Conservation (phyloP, 164 flowering plant genomes). For the Sedum album region DNA sequence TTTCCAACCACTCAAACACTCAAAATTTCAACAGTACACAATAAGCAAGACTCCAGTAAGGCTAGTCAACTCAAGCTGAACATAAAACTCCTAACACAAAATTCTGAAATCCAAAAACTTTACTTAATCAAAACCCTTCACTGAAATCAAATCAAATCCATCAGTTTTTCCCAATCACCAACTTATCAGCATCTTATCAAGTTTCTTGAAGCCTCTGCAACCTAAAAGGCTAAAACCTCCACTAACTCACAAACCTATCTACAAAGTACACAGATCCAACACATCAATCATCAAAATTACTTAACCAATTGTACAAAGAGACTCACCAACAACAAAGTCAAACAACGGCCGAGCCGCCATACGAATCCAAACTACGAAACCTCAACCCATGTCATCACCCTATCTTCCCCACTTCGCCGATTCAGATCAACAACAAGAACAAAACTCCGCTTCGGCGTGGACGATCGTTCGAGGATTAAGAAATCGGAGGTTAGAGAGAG, state of each 20-base stretch:
- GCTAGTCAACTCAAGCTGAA: no score
- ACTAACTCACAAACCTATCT: neutral
- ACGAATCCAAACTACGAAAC: neutral
- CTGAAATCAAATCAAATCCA: neutral
- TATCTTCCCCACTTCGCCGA: neutral
- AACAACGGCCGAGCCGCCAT: conserved; percentile 2
- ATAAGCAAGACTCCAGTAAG: neutral
- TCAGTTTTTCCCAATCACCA: neutral
- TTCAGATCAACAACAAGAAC: neutral
- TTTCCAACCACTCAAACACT: neutral
- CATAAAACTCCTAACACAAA: no score
- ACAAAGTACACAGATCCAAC: neutral
- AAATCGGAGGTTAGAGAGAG: no score
- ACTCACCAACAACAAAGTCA: conserved; percentile 1
- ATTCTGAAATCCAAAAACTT: neutral
- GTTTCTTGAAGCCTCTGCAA: neutral
- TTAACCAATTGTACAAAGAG: no score
- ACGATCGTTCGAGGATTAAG: no score
- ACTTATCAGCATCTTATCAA: neutral
- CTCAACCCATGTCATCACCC: neutral
- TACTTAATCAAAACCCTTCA: neutral
- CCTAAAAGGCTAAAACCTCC: conserved; percentile 2
- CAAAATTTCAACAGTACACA: neutral
- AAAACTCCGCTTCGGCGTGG: neutral
- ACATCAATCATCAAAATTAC: neutral